Evolutionary conservation across 768 basidiomycete species (phyloP).

Genomic region (Trametes elegans): DNA sequence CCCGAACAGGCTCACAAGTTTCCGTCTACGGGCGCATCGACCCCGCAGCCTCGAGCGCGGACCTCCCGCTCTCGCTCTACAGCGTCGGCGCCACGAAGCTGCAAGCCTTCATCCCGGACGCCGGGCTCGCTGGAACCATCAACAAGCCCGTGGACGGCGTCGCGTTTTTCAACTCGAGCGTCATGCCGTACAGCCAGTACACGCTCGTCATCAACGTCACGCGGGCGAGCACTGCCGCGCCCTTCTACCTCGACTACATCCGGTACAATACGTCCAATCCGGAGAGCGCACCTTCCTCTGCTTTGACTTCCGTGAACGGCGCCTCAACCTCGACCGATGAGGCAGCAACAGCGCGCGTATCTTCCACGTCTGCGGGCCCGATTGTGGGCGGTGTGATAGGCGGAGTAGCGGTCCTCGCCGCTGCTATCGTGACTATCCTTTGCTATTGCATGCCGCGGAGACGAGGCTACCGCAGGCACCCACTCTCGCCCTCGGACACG

Average conservation of each 20-base stretch:
- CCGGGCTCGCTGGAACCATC: no score
- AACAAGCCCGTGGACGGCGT: constrained; percentile 6
- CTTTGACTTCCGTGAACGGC: no score
- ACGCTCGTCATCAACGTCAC: constrained; percentile 9
- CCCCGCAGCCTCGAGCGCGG: neutral
- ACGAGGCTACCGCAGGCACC: neutral
- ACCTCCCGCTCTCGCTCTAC: constrained; percentile 7
- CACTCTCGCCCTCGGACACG: neutral
- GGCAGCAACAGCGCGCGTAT: neutral
- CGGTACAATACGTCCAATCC: constrained; percentile 5
- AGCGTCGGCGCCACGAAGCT: neutral
- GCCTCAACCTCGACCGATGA: neutral
- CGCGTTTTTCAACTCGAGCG: constrained; percentile 10
- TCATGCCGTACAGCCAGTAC: constrained; percentile 6
- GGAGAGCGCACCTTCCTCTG: neutral
- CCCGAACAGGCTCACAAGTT: constrained; percentile 13
- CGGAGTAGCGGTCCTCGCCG: constrained; percentile 6
- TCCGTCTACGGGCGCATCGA: constrained; percentile 4
- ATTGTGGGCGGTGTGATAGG: constrained; percentile 22
- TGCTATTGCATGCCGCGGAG: neutral
- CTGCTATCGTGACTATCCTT: constrained; percentile 3
- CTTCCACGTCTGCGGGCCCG: constrained; percentile 12
- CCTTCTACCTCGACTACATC: constrained; percentile 10
- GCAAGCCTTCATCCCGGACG: neutral
- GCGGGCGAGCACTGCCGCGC: neutral